These are phyloP conservation scores for Lippia alba DNA, from an alignment of 305 asterid genomes.

Conservation along the genomic window DNA sequence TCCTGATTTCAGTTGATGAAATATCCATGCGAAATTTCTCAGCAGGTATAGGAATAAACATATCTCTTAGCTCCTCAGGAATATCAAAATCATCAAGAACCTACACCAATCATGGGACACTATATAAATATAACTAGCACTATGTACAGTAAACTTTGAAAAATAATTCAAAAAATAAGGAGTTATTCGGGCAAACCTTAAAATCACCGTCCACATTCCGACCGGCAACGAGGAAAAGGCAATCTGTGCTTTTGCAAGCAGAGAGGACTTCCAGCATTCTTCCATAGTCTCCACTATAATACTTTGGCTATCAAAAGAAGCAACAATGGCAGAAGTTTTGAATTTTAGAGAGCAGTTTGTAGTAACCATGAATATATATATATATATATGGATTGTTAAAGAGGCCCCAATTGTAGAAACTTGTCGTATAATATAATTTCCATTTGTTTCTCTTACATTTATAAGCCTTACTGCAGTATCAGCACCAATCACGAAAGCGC, in stretches of 20 bases:
- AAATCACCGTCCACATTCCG: conserved; percentile 72
- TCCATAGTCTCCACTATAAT: conserved; percentile 63
- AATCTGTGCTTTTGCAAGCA: conserved; percentile 82
- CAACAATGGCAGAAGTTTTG: conserved; percentile 8
- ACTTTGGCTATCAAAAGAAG: conserved; percentile 70
- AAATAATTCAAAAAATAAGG: not conserved
- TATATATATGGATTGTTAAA: not conserved
- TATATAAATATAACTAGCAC: not conserved
- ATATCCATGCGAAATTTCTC: conserved; percentile 79
- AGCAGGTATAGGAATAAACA: conserved; percentile 81
- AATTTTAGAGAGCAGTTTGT: conserved; percentile 4
- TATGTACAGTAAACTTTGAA: conserved; percentile 3
- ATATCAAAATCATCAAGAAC: conserved; percentile 82
- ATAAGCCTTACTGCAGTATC: conserved; percentile 90
- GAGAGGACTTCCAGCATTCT: conserved; percentile 75
- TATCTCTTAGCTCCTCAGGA: conserved; percentile 71
- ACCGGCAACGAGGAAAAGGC: conserved; percentile 84
- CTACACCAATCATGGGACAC: conserved; percentile 41
- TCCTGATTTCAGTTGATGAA: conserved; percentile 85
- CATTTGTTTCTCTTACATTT: conserved; percentile 59
- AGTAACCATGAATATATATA: no score
- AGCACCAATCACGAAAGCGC: conserved; percentile 87
- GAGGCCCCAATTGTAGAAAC: conserved; percentile 9
- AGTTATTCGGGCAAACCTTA: conserved; percentile 52
- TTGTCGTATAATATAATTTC: not conserved